Conservation (phyloP, 495 filamentous ascomycete species). For the Neurospora sp. region DNA sequence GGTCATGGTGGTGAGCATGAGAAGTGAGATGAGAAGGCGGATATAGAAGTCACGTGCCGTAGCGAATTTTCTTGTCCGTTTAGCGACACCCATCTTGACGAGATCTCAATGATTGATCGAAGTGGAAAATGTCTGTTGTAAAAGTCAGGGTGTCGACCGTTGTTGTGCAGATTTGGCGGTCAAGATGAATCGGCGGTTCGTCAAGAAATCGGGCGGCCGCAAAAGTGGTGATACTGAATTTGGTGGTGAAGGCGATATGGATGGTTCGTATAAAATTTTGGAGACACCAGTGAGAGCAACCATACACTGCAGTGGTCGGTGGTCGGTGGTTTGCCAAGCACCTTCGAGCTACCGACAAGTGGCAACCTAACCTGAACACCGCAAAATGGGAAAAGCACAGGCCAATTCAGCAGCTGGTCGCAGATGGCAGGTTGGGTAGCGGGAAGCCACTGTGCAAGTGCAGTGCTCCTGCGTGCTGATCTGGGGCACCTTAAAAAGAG, state of each 20-base stretch:
- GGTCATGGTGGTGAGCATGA: not conserved
- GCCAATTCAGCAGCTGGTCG: not conserved
- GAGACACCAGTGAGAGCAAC: not conserved
- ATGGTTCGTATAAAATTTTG: not conserved
- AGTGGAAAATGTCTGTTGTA: not conserved
- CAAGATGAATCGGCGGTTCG: not conserved
- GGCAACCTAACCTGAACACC: not conserved
- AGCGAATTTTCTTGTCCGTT: conserved; percentile 21
- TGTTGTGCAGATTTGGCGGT: not conserved
- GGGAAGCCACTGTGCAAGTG: not conserved
- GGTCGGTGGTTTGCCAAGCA: not conserved
- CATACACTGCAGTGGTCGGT: not conserved
- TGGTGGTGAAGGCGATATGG: not conserved
- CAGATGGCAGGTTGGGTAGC: not conserved
- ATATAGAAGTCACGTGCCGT: conserved; percentile 15
- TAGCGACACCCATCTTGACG: conserved; percentile 23
- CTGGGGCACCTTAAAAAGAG: not conserved
- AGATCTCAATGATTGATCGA: not conserved
- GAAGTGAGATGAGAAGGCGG: not conserved
- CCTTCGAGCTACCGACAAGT: not conserved
- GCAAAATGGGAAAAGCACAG: not conserved
- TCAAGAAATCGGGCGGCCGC: not conserved
- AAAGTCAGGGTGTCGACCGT: not conserved
- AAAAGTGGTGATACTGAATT: not conserved
- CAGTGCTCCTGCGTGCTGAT: not conserved